phyloP scores from a whole-genome alignment of 2,329 filamentous ascomycete genomes.

The Teratosphaeria epicoccoides region DNA sequence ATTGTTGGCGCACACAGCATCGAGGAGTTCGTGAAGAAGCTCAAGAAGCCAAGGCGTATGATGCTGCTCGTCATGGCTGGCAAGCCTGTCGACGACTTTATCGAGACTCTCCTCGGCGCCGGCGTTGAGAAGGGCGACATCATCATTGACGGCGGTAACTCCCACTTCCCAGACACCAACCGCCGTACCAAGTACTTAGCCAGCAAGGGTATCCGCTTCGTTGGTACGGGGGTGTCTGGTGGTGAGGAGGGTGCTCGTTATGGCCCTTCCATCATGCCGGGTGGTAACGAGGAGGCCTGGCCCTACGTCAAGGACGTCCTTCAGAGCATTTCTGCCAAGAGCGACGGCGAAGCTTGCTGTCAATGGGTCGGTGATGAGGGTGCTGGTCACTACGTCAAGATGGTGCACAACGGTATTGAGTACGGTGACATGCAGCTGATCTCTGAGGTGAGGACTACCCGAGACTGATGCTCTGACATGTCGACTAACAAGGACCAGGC shows the following conservation, averaged over 20 bases:
- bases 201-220: slow-evolving; percentile 83
- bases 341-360: slow-evolving; percentile 92
- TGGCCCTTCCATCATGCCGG: slow-evolving; percentile 95
- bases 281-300: slow-evolving; percentile 97
- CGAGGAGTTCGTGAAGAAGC: slow-evolving; percentile 90
- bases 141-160: slow-evolving; percentile 99
- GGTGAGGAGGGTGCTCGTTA: slow-evolving; percentile 98
- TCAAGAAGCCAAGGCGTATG: slow-evolving; percentile 92
- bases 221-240: slow-evolving; percentile 94
- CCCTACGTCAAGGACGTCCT: slow-evolving; percentile 98
- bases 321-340: slow-evolving; percentile 96
- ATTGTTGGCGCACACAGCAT: slow-evolving; percentile 87
- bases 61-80: slow-evolving; percentile 99
- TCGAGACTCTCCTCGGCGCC: slow-evolving; percentile 68
- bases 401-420: slow-evolving; percentile 99
- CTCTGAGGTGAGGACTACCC: slow-evolving; percentile 64
- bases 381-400: slow-evolving; percentile 99
- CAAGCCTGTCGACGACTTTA: slow-evolving; percentile 97
- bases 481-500: slow-evolving; percentile 48
- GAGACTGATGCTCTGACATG: neutral
- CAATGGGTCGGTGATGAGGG: slow-evolving; percentile 99
- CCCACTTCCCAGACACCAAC: slow-evolving; percentile 98
- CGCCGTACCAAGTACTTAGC: slow-evolving; percentile 84
- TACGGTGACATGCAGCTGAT: slow-evolving; percentile 99
- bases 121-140: slow-evolving; percentile 81